Percentiles rank a stretch among this genome's conserved stretches.
These are phyloP conservation scores for Tricholoma sp. DNA, from an alignment of 768 basidiomycete genomes.

Conservation along the genomic window DNA sequence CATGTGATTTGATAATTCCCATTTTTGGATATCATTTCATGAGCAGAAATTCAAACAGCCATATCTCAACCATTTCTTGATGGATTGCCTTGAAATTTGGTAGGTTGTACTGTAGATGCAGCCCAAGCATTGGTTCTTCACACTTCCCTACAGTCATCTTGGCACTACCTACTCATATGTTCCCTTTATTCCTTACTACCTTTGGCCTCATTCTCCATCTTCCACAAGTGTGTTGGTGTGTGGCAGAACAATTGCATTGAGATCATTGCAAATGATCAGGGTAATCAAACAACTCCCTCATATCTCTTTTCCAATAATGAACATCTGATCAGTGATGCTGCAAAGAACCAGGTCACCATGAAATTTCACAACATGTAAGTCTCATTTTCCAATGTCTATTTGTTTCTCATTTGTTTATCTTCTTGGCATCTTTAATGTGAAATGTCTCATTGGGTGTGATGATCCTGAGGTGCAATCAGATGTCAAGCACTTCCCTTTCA, in stretches of 20 bases:
- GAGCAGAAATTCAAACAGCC: no score
- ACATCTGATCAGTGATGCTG: constrained; percentile 98
- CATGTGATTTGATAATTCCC: no score
- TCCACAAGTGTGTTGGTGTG: constrained; percentile 89
- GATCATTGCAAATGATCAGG: no score
- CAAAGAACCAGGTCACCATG: constrained; percentile 98
- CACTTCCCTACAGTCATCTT: no score
- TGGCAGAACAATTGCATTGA: no score
- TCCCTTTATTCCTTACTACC: background rate
- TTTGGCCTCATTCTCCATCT: constrained; percentile 7
- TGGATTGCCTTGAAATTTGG: no score
- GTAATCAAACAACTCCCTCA: no score
- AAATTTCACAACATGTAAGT: constrained; percentile 88
- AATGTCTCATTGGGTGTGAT: constrained; percentile 94
- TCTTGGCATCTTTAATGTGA: constrained; percentile 89
- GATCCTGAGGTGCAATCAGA: constrained; percentile 82
- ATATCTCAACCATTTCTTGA: no score
- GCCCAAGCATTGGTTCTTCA: no score
- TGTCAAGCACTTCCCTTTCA: constrained; percentile 93
- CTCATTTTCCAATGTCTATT: background rate
- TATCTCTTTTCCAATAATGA: constrained; percentile 93
- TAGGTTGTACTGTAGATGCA: no score
- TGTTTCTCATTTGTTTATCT: constrained; percentile 3
- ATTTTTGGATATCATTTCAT: no score
- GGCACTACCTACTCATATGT: constrained; percentile 91